Evolutionary conservation across 1,139 yeast genomes (phyloP), one percentile per base, ranked within the genome.

Genomic region (Yamadazyma triangularis): DNA sequence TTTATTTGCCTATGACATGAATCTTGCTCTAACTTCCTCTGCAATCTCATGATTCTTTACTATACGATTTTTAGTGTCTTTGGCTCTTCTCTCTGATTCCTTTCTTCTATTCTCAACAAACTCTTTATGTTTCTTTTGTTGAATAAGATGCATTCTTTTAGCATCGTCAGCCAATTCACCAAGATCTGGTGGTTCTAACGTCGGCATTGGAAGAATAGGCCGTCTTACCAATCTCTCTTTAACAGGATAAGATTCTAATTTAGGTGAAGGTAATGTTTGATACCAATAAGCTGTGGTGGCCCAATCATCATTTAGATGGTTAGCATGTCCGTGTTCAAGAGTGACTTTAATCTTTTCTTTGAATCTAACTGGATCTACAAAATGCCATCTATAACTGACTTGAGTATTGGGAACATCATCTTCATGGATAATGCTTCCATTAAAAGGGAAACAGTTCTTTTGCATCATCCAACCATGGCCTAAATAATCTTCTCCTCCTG

Each of bases 281-380:
- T 29, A 29, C 31, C 31, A 29, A 24, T 29, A 29, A 6, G 28
- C 31, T 16, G 31, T 29, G n/a, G 28, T 24, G 8, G 25, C 13
- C 28, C 31, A 29, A 25, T 29, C 31, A 21, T 29, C 31, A 25
- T 15, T 29, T 20, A 29, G 15, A 19, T 29, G 31, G 12, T 29
- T 29, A 6, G 28, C 28, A 15, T 29, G 31, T 12, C 31, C 31
- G 20, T 29, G 28, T 23, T 27, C 30, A 22, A 27, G 13, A 11
- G 32, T 29, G 8, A 29, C 32, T 22, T 29, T 30, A 16, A 30
- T 30, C 11, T 15, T 21, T 12, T 30, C 23, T 22, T 26, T 23
- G 15, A 30, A 30, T 23, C 32, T 30, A 15, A 30, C 26, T 2
- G 32, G 32, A 26, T 27, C 30, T 15, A 27, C 30, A 7, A 27